Conservation (phyloP, 306 rosid genomes). For the cucumber (Cucumis sativus) region Cucumber_9930_V3 NC_026659.2:19781501-19782000, state of each 20-base stretch:
- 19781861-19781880: constrained; percentile 64
- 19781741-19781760: constrained; percentile 77
- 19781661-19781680: neutral
- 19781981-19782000: constrained; percentile 34
- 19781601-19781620: neutral
- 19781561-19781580: neutral
- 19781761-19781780: constrained; percentile 49
- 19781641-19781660: neutral
- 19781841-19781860: constrained; percentile 58
- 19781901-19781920: neutral
- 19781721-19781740: constrained; percentile 77
- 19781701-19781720: constrained; percentile 31
- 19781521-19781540: neutral
- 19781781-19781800: constrained; percentile 54
- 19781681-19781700: neutral
- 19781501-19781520: neutral
- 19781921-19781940: neutral
- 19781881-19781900: constrained; percentile 24
- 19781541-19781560: too few species aligned
- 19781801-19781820: constrained; percentile 64
- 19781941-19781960: constrained; percentile 4
- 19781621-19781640: neutral
- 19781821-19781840: constrained; percentile 40
- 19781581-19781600: neutral
- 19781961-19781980: constrained; percentile 72